phyloP scores from a whole-genome alignment of 345 rosid genomes.

The Bruguiera sexangula region DNA sequence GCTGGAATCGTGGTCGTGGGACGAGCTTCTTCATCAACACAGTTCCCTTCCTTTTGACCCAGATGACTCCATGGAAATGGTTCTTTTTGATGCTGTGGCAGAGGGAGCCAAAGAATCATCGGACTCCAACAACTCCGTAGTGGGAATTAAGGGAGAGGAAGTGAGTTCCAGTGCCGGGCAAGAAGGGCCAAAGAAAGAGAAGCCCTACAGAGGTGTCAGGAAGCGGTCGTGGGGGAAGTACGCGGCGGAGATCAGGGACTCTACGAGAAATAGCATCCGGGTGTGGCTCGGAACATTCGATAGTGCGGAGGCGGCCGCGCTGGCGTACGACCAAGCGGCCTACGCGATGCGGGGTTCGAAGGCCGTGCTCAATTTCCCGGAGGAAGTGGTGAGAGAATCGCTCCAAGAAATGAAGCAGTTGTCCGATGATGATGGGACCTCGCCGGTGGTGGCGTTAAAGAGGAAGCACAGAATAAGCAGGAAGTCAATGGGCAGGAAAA shows the following conservation, averaged over 20 bases:
- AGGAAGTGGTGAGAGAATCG: conserved; percentile 8
- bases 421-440: not conserved
- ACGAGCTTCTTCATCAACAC: conserved; percentile 29
- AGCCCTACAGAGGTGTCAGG: not conserved
- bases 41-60: conserved; percentile 32
- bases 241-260: not conserved
- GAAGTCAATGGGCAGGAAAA: not conserved
- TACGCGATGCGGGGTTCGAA: not conserved
- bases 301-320: not conserved
- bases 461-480: not conserved
- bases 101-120: conserved; percentile 33
- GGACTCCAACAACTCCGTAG: conserved; percentile 21
- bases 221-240: not conserved
- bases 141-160: not conserved
- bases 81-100: conserved; percentile 34
- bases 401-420: not conserved
- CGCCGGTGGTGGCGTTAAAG: conserved; percentile 10
- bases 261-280: conserved; percentile 4
- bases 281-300: conserved; percentile 15
- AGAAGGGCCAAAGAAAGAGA: not conserved
- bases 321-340: conserved; percentile 14
- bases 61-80: conserved; percentile 46
- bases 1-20: conserved; percentile 42
- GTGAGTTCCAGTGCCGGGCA: not conserved
- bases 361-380: conserved; percentile 15